phyloP scores from a whole-genome alignment of 805 yeast species.

The Nakazawaea peltata region DNA sequence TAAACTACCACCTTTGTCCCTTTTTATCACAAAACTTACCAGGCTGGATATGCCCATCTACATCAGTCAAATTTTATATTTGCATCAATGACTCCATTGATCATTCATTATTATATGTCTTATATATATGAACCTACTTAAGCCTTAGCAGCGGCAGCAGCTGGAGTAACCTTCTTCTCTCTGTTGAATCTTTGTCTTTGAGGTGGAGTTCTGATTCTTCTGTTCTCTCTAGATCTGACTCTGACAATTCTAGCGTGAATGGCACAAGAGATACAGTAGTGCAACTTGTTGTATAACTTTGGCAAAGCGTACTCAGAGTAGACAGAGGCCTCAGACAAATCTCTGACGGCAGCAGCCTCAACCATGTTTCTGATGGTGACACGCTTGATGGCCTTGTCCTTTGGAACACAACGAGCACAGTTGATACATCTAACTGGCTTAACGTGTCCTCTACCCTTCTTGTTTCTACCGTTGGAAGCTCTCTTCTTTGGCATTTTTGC shows the following conservation, averaged over 20 bases:
- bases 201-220: slow-evolving; percentile 99
- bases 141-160: slow-evolving; percentile 96
- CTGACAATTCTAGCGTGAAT: slow-evolving; percentile 99
- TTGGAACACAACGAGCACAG: slow-evolving; percentile 99
- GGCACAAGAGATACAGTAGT: slow-evolving; percentile 99
- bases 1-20: too few species aligned
- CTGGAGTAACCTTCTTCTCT: slow-evolving; percentile 94
- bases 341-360: slow-evolving; percentile 99
- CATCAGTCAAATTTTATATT: too few species aligned
- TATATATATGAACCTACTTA: slow-evolving; percentile 19
- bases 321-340: slow-evolving; percentile 98
- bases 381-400: slow-evolving; percentile 99
- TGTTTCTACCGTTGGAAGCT: slow-evolving; percentile 99
- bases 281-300: slow-evolving; percentile 98
- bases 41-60: too few species aligned
- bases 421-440: slow-evolving; percentile 99
- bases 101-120: too few species aligned
- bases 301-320: slow-evolving; percentile 99
- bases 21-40: too few species aligned
- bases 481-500: slow-evolving; percentile 99
- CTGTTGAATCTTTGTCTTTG: slow-evolving; percentile 97
- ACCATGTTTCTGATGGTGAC: slow-evolving; percentile 99
- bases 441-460: slow-evolving; percentile 99
- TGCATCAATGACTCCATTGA: too few species aligned
- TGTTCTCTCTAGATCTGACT: slow-evolving; percentile 98